phyloP scores from a whole-genome alignment of 768 basidiomycete genomes.

The Tulasnella sp. region DNA sequence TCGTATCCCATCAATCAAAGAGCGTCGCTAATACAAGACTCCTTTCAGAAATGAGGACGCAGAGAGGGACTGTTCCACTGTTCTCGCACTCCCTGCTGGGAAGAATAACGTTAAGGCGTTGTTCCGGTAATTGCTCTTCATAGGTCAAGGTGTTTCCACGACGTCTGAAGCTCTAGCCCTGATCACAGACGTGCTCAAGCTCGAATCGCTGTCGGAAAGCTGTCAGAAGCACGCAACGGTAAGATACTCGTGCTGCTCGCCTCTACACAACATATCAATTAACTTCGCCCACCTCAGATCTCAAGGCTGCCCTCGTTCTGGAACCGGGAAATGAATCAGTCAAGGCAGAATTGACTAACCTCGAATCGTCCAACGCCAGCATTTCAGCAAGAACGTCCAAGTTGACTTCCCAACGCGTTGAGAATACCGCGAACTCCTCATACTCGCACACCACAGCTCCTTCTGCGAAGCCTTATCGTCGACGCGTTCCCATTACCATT shows the following conservation, averaged over 20 bases:
- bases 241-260: constrained; percentile 19
- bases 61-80: constrained; percentile 65
- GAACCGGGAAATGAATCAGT: constrained; percentile 58
- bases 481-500: constrained; percentile 19
- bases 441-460: constrained; percentile 18
- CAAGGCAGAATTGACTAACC: constrained; percentile 42
- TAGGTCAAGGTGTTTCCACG: too few species aligned
- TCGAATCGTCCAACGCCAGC: background rate
- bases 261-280: constrained; percentile 1
- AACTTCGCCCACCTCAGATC: constrained; percentile 35
- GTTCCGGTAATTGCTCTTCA: constrained; percentile 36
- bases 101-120: constrained; percentile 62
- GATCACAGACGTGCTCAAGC: constrained; percentile 49
- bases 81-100: constrained; percentile 36
- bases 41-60: constrained; percentile 58
- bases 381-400: background rate
- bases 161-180: too few species aligned
- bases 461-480: background rate
- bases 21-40: constrained; percentile 11
- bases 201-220: constrained; percentile 40
- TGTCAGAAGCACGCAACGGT: constrained; percentile 56
- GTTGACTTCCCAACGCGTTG: too few species aligned
- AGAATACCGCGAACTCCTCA: too few species aligned
- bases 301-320: constrained; percentile 42
- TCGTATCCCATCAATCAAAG: constrained; percentile 15